Evolutionary conservation across 2,329 filamentous ascomycete genomes (phyloP).

Genomic region (Tothia fuscella): DNA sequence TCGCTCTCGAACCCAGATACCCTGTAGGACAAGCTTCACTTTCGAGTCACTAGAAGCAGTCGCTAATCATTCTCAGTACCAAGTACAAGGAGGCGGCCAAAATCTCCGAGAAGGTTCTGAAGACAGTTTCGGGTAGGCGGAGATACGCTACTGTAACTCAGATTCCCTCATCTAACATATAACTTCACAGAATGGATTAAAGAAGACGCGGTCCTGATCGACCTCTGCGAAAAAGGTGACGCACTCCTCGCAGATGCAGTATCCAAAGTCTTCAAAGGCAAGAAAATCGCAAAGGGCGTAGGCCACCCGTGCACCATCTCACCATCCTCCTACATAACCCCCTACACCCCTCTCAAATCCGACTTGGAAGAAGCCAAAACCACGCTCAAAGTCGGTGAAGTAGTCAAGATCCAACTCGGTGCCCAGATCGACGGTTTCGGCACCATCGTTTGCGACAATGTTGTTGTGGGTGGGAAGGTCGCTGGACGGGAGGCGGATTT

Average conservation of each 20-base stretch:
- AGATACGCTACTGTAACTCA: no score
- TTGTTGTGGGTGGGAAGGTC: slow-evolving; percentile 60
- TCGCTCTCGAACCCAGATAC: slow-evolving; percentile 85
- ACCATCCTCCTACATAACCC: slow-evolving; percentile 85
- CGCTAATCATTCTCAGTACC: slow-evolving; percentile 35
- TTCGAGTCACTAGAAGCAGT: neutral
- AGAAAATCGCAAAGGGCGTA: slow-evolving; percentile 92
- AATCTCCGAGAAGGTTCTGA: slow-evolving; percentile 92
- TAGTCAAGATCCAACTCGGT: slow-evolving; percentile 96
- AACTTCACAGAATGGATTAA: slow-evolving; percentile 58
- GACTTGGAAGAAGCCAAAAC: slow-evolving; percentile 74
- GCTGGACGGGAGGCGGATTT: slow-evolving; percentile 75
- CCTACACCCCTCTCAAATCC: slow-evolving; percentile 83
- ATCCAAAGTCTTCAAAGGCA: slow-evolving; percentile 93
- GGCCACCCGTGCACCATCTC: slow-evolving; percentile 92
- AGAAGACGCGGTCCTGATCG: slow-evolving; percentile 76
- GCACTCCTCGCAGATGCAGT: slow-evolving; percentile 89
- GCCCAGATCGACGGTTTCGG: slow-evolving; percentile 97
- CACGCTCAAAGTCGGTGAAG: slow-evolving; percentile 71
- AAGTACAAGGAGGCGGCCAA: slow-evolving; percentile 97
- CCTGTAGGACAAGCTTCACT: slow-evolving; percentile 36
- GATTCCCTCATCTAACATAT: no score
- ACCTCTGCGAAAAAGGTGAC: slow-evolving; percentile 92
- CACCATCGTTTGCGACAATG: slow-evolving; percentile 88
- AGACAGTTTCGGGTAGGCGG: slow-evolving; percentile 54